Conservation (phyloP, 257 asterid species). For the Primulina tabacum region DNA sequence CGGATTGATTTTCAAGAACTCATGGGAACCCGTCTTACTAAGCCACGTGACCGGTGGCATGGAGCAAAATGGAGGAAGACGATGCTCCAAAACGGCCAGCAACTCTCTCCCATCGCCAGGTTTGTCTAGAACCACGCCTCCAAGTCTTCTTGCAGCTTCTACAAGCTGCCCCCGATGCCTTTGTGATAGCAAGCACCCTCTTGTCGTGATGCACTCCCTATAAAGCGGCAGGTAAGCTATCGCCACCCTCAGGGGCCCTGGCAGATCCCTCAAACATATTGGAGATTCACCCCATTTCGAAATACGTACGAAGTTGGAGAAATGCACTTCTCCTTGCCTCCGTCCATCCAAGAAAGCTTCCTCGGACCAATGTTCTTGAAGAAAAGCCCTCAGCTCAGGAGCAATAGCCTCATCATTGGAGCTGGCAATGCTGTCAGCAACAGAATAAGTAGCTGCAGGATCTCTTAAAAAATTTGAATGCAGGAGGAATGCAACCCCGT, state of each 20-base stretch:
- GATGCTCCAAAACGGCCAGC: constrained; percentile 73
- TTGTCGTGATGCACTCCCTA: constrained; percentile 70
- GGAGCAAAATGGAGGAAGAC: constrained; percentile 74
- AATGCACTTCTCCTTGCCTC: constrained; percentile 62
- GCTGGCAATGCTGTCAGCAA: constrained; percentile 81
- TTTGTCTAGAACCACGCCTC: constrained; percentile 55
- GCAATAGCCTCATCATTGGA: constrained; percentile 76
- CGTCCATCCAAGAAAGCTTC: constrained; percentile 62
- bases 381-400: constrained; percentile 68
- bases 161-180: constrained; percentile 78
- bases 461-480: constrained; percentile 77
- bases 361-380: constrained; percentile 83
- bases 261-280: constrained; percentile 68
- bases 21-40: constrained; percentile 22
- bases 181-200: constrained; percentile 74
- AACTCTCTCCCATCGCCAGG: constrained; percentile 62
- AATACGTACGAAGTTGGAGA: constrained; percentile 49
- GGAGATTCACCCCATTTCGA: constrained; percentile 70
- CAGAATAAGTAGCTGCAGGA: constrained; percentile 79
- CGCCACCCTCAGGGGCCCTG: constrained; percentile 78
- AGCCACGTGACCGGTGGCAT: constrained; percentile 31
- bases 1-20: neutral
- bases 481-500: constrained; percentile 88
- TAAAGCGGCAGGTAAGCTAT: constrained; percentile 87
- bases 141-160: constrained; percentile 71